Evolutionary conservation across 2,329 filamentous ascomycete genomes (phyloP).

Genomic region (Trichophyton rubrum): DNA sequence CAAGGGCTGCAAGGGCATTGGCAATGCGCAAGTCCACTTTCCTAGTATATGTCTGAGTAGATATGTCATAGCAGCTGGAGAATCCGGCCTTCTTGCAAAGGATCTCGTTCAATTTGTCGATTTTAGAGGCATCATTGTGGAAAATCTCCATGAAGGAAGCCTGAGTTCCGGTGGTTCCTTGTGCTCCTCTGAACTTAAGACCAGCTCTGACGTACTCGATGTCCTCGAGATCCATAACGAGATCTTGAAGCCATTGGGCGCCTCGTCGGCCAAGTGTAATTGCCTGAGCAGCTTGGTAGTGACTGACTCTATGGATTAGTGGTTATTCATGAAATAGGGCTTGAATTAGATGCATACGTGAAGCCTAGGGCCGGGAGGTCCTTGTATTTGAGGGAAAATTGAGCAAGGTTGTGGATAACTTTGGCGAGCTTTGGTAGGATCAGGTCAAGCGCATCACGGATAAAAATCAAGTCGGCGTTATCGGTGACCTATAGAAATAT

Average conservation of each 20-base stretch:
- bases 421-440: constrained; percentile 65
- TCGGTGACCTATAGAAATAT: constrained; percentile 5
- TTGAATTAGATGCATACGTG: constrained; percentile 48
- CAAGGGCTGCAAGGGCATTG: constrained; percentile 68
- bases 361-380: constrained; percentile 60
- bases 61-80: constrained; percentile 48
- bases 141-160: constrained; percentile 65
- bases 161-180: constrained; percentile 64
- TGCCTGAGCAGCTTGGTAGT: constrained; percentile 31
- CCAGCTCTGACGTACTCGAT: constrained; percentile 57
- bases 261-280: constrained; percentile 57
- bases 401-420: constrained; percentile 59
- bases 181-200: constrained; percentile 61
- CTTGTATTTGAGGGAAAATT: constrained; percentile 63
- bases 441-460: constrained; percentile 62
- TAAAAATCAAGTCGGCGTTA: constrained; percentile 44
- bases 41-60: constrained; percentile 62
- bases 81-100: constrained; percentile 57
- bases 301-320: background rate
- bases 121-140: constrained; percentile 46
- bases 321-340: background rate
- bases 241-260: constrained; percentile 62
- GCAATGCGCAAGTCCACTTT: constrained; percentile 73
- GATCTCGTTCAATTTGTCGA: constrained; percentile 50
- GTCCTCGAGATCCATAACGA: constrained; percentile 61